phyloP scores from a whole-genome alignment of 768 basidiomycete genomes.

The Podaxis sp. region DNA sequence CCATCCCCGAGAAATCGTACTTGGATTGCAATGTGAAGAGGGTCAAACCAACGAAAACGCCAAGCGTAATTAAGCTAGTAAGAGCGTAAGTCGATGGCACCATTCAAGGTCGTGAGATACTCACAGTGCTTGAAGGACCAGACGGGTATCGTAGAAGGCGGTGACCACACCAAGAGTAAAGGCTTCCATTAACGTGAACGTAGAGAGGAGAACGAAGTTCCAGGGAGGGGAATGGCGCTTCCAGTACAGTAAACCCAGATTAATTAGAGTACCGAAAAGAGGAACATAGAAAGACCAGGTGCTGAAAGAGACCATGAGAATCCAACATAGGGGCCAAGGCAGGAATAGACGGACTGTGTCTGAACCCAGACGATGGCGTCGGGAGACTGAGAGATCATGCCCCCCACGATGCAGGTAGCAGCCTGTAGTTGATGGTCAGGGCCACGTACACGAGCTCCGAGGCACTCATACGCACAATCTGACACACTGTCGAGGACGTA shows the following conservation, averaged over 20 bases:
- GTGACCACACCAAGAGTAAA: slow-evolving; percentile 86
- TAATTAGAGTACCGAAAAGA: slow-evolving; percentile 75
- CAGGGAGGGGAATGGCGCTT: slow-evolving; percentile 89
- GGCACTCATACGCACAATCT: slow-evolving; percentile 54
- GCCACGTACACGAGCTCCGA: not conserved
- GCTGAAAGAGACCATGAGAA: slow-evolving; percentile 33
- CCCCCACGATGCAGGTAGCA: slow-evolving; percentile 78
- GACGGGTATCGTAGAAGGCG: slow-evolving; percentile 66
- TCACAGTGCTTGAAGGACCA: slow-evolving; percentile 87
- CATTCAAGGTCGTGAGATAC: slow-evolving; percentile 24
- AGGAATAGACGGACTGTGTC: slow-evolving; percentile 49
- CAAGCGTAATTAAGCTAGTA: slow-evolving; percentile 77
- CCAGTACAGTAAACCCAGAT: slow-evolving; percentile 83
- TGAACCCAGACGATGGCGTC: slow-evolving; percentile 69
- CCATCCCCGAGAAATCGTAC: slow-evolving; percentile 95
- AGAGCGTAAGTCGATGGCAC: slow-evolving; percentile 1
- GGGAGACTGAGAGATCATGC: slow-evolving; percentile 62
- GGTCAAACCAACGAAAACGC: slow-evolving; percentile 91
- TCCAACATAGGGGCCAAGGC: not conserved
- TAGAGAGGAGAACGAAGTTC: slow-evolving; percentile 81
- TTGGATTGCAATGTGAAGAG: slow-evolving; percentile 95
- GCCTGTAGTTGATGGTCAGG: slow-evolving; percentile 38
- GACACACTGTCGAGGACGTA: slow-evolving; percentile 48
- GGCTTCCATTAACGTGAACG: slow-evolving; percentile 91
- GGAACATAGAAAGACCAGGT: slow-evolving; percentile 81